A percentile compares a stretch with the other conserved stretches of the same genome.
These are phyloP conservation scores for Diplotaxis tenuifolia DNA, from an alignment of 345 rosid genomes.

Conservation along the genomic window DNA sequence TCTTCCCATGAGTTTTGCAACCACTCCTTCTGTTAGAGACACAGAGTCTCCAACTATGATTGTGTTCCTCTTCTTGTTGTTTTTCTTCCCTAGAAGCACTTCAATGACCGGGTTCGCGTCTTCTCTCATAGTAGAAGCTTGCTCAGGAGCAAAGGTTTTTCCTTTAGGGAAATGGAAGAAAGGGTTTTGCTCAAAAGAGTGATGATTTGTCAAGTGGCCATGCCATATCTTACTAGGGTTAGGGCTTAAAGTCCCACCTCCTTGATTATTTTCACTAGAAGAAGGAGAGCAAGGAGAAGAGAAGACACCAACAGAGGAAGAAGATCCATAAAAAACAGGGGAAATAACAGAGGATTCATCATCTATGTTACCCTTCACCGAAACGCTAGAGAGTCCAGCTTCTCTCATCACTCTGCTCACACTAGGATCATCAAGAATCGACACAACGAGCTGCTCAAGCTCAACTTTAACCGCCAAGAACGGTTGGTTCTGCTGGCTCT, in stretches of 20 bases:
- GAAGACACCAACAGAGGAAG: conserved; percentile 67
- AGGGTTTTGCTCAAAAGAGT: conserved; percentile 55
- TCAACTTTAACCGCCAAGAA: conserved; percentile 63
- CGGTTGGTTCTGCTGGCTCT: conserved; percentile 66
- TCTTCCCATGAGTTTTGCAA: conserved; percentile 54
- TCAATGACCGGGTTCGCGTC: conserved; percentile 67
- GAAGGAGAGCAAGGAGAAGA: conserved; percentile 87
- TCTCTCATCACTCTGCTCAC: conserved; percentile 91
- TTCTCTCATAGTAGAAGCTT: conserved; percentile 44
- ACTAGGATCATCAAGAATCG: conserved; percentile 80
- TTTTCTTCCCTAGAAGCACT: conserved; percentile 53
- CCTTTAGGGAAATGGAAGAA: conserved; percentile 53
- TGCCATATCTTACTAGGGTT: conserved; percentile 60
- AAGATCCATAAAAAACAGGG: conserved; percentile 55
- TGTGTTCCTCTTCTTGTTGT: conserved; percentile 56
- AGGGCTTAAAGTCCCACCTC: conserved; percentile 40
- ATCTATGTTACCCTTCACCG: conserved; percentile 65
- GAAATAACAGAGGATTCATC: conserved; percentile 56
- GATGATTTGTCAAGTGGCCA: conserved; percentile 44
- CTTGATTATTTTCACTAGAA: conserved; percentile 45
- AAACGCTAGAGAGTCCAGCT: conserved; percentile 77
- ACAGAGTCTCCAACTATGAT: conserved; percentile 74
- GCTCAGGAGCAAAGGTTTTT: conserved; percentile 37
- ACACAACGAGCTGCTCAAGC: conserved; percentile 64
- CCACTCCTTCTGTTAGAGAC: conserved; percentile 54